Evolutionary conservation across 176 grass and related monocot species (phyloP), one percentile per base, ranked within the genome.

Genomic region (Chloris gayana): DNA sequence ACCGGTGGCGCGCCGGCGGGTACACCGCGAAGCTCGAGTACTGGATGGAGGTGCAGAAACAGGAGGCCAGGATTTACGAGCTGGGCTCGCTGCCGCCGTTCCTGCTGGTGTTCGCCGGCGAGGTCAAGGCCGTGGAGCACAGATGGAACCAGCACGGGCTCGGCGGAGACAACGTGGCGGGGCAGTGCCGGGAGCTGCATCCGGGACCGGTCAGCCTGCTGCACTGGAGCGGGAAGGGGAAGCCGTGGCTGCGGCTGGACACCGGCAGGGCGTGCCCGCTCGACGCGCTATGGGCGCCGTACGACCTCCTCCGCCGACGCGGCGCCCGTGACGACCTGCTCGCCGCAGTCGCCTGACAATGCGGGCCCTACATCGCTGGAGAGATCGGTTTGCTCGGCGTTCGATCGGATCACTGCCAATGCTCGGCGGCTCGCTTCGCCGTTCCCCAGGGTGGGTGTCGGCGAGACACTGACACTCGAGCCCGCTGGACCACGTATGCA

Each of bases 41-140:
- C 73, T 99, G 96, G 96, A 99, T 99, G 96, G 92, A 99, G 84
- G 80, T 99, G 59, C 96, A 99, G 88, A 99, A 99, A 76, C 83
- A 86, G 17, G 96, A 99, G 79, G 86, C 90, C 22, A 74, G 96
- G 84, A 99, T 99, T 46, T 99, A 99, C 75, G 96, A 95, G 89
- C 86, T 95, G 3, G 96, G 96, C 0, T 99, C 92, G 7, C 83
- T 99, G 47, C 96, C 92, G 37, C 96, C 96, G 9, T 99, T 99
- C 80, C 75, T 99, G 1, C 72, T 99, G 1, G 92, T 99, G 17
- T 99, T 99, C 77, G 96, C 92, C 21, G 96, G 96, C 17, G 96
- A 95, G 81, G 90, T 99, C 25, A 91, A 86, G 90, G 96, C 82
- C 64, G 93, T 99, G 75, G 90, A 93, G 82, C 96, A 99, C 82